Evolutionary conservation across 257 asterid genomes (phyloP), one percentile per base, ranked within the genome.

Genomic region (Jasminum sambac): DNA sequence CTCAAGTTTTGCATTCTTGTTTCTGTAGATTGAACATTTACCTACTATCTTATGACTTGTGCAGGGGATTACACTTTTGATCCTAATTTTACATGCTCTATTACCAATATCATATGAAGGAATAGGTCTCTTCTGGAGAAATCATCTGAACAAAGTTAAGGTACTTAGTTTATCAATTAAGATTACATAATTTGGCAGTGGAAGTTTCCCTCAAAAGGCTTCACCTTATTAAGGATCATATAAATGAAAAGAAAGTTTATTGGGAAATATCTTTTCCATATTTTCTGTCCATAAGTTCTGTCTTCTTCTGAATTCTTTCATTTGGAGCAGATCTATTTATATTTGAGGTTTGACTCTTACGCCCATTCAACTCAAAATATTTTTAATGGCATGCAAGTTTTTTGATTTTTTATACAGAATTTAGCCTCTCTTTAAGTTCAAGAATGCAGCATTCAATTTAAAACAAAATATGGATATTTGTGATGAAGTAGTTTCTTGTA

Each of bases 31-130:
- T 66, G 63, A 72, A 48, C 74, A 60, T 59, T 75, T 78, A 57
- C 43, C 23, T 43, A 37, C 59, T 62, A 64, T 64, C 38, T 68
- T 68, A 39, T 84, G 80, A 64, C 38, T 68, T 68, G 39, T 84
- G 80, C 91, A 95, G 99, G 90, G 77, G 36, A 73, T 83, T 40
- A 89, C 98, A 60, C 81, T 95, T 46, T 11, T 84, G 68, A 79
- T 95, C 80, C 98, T 95, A 67, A n/a, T 76, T 42, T 79, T 84
- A 59, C 99, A 95, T 75, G 74, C 76, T 66, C 78, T 91, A 55
- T 87, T 83, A 79, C 99, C 99, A 36, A 42, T 91, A 72, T 74
- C 87, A 36, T 91, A 88, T 75, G 98, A 95, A 88, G 98, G 99
- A 75, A 19, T 74, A 65, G 71, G 37, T 72, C 68, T 95, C 75